phyloP scores from a whole-genome alignment of 2,329 filamentous ascomycete species.

The Pseudogymnoascus sp. region DNA sequence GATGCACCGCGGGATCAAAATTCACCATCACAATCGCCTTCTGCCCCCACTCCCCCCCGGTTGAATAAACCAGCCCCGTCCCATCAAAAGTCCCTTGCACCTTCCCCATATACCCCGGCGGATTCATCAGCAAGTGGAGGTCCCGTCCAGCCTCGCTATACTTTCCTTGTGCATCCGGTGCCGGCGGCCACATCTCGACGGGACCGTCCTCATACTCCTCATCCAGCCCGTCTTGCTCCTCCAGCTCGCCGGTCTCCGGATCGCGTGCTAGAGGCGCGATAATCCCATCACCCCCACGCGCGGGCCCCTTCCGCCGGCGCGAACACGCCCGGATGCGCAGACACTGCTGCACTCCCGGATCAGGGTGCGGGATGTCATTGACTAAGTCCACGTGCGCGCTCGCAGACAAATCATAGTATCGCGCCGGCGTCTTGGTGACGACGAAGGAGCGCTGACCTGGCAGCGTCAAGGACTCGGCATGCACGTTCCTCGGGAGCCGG shows the following conservation, averaged over 20 bases:
- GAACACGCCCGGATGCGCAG: conserved; percentile 43
- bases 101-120: conserved; percentile 28
- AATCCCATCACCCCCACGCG: conserved; percentile 12
- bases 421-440: conserved; percentile 44
- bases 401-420: conserved; percentile 44
- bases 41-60: conserved; percentile 20
- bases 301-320: conserved; percentile 30
- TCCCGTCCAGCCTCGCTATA: conserved; percentile 26
- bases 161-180: conserved; percentile 14
- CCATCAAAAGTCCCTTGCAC: conserved; percentile 39
- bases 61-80: conserved; percentile 38
- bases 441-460: conserved; percentile 33
- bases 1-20: conserved; percentile 34
- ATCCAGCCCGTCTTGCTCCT: conserved; percentile 14
- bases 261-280: not conserved
- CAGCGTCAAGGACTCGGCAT: conserved; percentile 34
- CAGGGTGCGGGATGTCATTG: conserved; percentile 36
- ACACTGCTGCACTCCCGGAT: conserved; percentile 26
- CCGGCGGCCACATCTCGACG: conserved; percentile 30
- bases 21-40: conserved; percentile 34
- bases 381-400: conserved; percentile 52
- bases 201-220: conserved; percentile 20
- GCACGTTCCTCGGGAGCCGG: conserved; percentile 37
- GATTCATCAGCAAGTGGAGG: conserved; percentile 34
- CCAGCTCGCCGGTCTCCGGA: conserved; percentile 13